Evolutionary conservation across 805 yeast genomes (phyloP).

Genomic region (Teunomyces tritomae): DNA sequence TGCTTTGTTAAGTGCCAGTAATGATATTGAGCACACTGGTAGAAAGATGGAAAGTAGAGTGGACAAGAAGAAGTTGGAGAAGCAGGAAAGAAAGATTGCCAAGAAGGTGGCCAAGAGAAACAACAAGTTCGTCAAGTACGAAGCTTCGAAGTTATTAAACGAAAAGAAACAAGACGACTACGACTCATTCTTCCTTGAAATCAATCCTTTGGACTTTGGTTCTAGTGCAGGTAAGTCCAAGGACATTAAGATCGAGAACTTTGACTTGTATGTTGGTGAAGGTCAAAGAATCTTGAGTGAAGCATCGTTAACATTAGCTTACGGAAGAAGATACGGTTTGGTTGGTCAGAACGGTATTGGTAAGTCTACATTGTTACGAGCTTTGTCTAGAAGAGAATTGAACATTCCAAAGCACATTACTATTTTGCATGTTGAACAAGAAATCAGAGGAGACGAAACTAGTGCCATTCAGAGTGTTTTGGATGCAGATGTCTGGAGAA

Average conservation of each 20-base stretch:
- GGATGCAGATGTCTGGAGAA: slow-evolving; percentile 99
- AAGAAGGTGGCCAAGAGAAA: slow-evolving; percentile 92
- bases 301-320: slow-evolving; percentile 80
- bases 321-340: slow-evolving; percentile 93
- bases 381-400: slow-evolving; percentile 89
- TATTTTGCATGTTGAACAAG: slow-evolving; percentile 96
- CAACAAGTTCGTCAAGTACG: slow-evolving; percentile 81
- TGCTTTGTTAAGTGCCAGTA: slow-evolving; percentile 71
- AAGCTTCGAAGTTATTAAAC: slow-evolving; percentile 85
- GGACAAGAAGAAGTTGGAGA: slow-evolving; percentile 93
- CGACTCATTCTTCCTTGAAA: slow-evolving; percentile 91
- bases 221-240: slow-evolving; percentile 88
- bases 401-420: slow-evolving; percentile 94
- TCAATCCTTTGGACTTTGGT: slow-evolving; percentile 91
- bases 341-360: slow-evolving; percentile 99
- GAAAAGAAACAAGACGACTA: slow-evolving; percentile 70
- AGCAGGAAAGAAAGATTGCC: slow-evolving; percentile 96
- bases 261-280: slow-evolving; percentile 93
- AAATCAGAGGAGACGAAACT: slow-evolving; percentile 89
- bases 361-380: slow-evolving; percentile 89
- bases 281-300: slow-evolving; percentile 91
- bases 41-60: slow-evolving; percentile 91
- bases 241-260: slow-evolving; percentile 88
- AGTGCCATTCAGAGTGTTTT: slow-evolving; percentile 91
- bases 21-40: slow-evolving; percentile 88